A percentile compares a stretch with the other conserved stretches of the same genome.
These are phyloP conservation scores for Botryotinia calthae DNA, from an alignment of 2,329 filamentous ascomycete genomes.

Conservation along the genomic window DNA sequence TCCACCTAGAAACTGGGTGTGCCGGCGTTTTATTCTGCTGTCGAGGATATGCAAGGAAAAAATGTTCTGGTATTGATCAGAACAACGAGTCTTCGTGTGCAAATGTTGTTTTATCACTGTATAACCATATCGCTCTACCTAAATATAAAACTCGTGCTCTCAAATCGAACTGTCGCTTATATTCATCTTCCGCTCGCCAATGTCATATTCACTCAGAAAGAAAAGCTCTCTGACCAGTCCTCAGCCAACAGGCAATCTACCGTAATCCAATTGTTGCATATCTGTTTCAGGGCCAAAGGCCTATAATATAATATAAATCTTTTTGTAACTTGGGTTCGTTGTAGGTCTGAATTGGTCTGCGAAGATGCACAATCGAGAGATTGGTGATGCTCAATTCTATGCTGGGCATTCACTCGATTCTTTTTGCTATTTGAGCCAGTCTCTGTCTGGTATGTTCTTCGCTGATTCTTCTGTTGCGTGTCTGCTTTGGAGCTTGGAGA, in stretches of 20 bases:
- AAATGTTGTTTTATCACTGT: too few relatives aligned
- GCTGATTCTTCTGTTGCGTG: neutral
- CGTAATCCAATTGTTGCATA: neutral
- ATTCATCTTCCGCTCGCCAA: too few relatives aligned
- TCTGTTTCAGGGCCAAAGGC: neutral
- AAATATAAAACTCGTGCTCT: neutral
- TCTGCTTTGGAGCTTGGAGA: neutral
- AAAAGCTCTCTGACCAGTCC: neutral
- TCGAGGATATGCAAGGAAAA: too few relatives aligned
- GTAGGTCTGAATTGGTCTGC: neutral
- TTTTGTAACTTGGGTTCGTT: neutral
- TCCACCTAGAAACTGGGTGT: too few relatives aligned
- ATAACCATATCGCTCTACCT: too few relatives aligned
- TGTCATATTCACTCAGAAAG: neutral
- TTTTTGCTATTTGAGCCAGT: neutral
- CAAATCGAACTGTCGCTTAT: neutral
- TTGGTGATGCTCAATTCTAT: neutral
- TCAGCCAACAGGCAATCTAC: too few relatives aligned
- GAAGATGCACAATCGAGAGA: neutral
- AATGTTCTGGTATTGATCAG: too few relatives aligned
- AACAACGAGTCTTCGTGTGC: too few relatives aligned
- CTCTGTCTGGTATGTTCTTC: neutral
- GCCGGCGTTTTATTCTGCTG: too few relatives aligned
- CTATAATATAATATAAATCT: neutral
- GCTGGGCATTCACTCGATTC: neutral